phyloP scores from a whole-genome alignment of 805 yeast species.

The Candida insectorum region DNA sequence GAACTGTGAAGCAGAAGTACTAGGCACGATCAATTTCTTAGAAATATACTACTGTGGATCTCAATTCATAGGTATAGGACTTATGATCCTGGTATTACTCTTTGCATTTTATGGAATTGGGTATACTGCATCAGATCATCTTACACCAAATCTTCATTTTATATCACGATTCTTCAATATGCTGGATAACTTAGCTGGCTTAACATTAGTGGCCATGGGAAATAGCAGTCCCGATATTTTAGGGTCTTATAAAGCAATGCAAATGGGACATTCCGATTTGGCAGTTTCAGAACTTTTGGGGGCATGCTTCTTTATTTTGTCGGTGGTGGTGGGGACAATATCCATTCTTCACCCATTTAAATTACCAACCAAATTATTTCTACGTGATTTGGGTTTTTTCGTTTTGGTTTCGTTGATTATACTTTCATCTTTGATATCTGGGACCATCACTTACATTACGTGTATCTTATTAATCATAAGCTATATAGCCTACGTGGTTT shows the following conservation, averaged over 20 bases:
- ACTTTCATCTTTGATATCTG: conserved; percentile 52
- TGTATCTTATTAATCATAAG: conserved; percentile 54
- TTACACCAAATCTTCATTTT: conserved; percentile 74
- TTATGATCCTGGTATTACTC: conserved; percentile 15
- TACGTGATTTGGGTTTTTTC: conserved; percentile 62
- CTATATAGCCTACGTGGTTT: conserved; percentile 57
- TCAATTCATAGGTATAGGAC: neutral
- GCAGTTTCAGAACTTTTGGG: conserved; percentile 93
- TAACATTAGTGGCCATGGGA: conserved; percentile 85
- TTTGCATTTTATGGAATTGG: conserved; percentile 63
- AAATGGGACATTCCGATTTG: conserved; percentile 62
- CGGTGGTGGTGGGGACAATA: conserved; percentile 79
- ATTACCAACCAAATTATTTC: conserved; percentile 50
- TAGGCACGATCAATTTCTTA: conserved; percentile 39
- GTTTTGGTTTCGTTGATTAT: conserved; percentile 47
- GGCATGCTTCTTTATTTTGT: conserved; percentile 77
- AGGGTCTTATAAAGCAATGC: conserved; percentile 80
- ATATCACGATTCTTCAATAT: conserved; percentile 60
- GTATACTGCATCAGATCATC: conserved; percentile 72
- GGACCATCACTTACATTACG: conserved; percentile 50
- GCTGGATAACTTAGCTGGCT: conserved; percentile 77
- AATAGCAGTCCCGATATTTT: conserved; percentile 91
- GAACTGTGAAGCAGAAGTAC: conserved; percentile 19
- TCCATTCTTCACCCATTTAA: conserved; percentile 62
- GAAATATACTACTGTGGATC: conserved; percentile 18